Percentiles rank a stretch among this genome's conserved stretches.
Conservation (phyloP, 1,139 yeast species). For the Keqinozyma sinolaborantium region DNA sequence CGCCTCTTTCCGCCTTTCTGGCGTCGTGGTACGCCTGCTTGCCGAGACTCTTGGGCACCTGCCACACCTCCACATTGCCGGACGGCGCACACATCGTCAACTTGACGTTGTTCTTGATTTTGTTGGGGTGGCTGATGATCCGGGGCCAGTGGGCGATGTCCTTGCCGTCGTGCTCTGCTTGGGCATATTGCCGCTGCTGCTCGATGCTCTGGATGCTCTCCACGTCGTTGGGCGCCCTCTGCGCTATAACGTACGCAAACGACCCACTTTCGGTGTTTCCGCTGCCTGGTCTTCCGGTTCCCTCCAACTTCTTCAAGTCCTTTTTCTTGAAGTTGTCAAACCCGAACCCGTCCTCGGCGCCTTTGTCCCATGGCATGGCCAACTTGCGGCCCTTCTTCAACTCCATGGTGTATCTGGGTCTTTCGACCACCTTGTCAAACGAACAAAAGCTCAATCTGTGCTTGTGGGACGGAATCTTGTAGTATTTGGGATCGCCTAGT, state of each 20-base stretch:
- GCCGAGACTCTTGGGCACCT: constrained; percentile 74
- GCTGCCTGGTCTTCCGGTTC: constrained; percentile 76
- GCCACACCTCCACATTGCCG: constrained; percentile 84
- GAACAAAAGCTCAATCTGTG: constrained; percentile 71
- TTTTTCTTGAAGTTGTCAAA: constrained; percentile 25
- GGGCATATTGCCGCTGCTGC: constrained; percentile 24
- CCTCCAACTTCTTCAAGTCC: constrained; percentile 33
- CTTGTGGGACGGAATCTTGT: constrained; percentile 58
- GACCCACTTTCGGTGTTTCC: constrained; percentile 70
- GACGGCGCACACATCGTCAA: constrained; percentile 78
- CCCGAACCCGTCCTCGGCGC: constrained; percentile 53
- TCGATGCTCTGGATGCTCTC: constrained; percentile 34
- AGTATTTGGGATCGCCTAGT: constrained; percentile 66
- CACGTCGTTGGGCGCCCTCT: constrained; percentile 46
- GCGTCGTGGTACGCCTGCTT: constrained; percentile 86
- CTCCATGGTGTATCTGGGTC: constrained; percentile 78
- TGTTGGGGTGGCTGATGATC: constrained; percentile 66
- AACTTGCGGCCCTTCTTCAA: constrained; percentile 76
- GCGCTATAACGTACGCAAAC: constrained; percentile 72
- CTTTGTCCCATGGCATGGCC: constrained; percentile 68
- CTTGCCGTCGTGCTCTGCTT: constrained; percentile 19
- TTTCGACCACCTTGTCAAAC: constrained; percentile 64
- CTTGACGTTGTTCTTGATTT: constrained; percentile 79
- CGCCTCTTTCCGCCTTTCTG: constrained; percentile 80
- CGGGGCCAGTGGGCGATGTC: constrained; percentile 63